These are phyloP conservation scores for Fusarium graminum DNA, from an alignment of 2,329 filamentous ascomycete genomes.

Conservation along the genomic window DNA sequence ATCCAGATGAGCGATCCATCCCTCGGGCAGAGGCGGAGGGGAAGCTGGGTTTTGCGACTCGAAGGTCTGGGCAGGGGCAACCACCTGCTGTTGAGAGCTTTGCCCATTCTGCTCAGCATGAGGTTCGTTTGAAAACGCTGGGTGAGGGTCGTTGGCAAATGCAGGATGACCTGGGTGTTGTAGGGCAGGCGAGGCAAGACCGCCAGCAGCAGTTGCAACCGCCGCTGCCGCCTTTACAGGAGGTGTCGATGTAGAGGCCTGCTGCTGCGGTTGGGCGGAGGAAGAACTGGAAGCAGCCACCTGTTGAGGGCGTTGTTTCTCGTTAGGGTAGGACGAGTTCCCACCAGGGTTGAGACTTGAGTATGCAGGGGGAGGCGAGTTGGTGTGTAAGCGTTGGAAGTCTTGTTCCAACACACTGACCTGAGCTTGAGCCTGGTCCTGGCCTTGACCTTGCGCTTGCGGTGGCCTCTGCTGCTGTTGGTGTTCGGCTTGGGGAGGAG, in stretches of 20 bases:
- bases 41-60: slow-evolving; percentile 75
- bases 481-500: slow-evolving; percentile 58
- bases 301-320: slow-evolving; percentile 74
- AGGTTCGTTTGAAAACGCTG: slow-evolving; percentile 89
- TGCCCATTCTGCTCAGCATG: slow-evolving; percentile 67
- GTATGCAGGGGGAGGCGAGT: slow-evolving; percentile 95
- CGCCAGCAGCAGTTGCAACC: slow-evolving; percentile 44
- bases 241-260: slow-evolving; percentile 45
- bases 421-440: slow-evolving; percentile 57
- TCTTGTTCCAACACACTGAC: slow-evolving; percentile 86
- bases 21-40: slow-evolving; percentile 93
- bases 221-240: slow-evolving; percentile 50
- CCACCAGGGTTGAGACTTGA: slow-evolving; percentile 75
- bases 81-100: slow-evolving; percentile 58
- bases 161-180: slow-evolving; percentile 82
- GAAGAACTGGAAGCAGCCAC: slow-evolving; percentile 48
- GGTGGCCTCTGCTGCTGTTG: slow-evolving; percentile 33
- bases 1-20: slow-evolving; percentile 97
- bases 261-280: slow-evolving; percentile 46
- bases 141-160: slow-evolving; percentile 87
- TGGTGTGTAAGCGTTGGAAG: slow-evolving; percentile 83
- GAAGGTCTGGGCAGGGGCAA: slow-evolving; percentile 58
- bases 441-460: slow-evolving; percentile 55
- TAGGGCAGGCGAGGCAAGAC: slow-evolving; percentile 61
- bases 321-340: slow-evolving; percentile 76